Conservation (phyloP, 2,329 filamentous ascomycete species). For the Verruconis gallopava region DNA sequence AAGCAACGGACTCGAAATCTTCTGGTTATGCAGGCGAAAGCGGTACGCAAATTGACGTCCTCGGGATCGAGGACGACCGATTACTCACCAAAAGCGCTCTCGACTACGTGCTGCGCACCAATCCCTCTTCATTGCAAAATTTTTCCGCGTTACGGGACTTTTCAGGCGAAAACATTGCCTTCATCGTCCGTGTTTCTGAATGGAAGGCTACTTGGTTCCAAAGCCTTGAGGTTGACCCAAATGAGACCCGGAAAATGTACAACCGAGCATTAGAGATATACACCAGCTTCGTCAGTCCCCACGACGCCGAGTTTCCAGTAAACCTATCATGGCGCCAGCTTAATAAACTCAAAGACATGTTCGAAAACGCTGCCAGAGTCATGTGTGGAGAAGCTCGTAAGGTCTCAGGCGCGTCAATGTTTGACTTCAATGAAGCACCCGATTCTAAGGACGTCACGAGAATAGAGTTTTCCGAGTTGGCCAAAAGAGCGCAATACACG, state of each 20-base stretch:
- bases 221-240: constrained; percentile 13
- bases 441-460: constrained; percentile 2
- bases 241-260: constrained; percentile 17
- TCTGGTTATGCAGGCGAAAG: not conserved
- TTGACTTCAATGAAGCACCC: constrained; percentile 13
- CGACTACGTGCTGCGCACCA: constrained; percentile 20
- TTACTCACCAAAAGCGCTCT: constrained; percentile 22
- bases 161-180: constrained; percentile 24
- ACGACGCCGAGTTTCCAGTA: constrained; percentile 23
- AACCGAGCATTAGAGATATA: constrained; percentile 21
- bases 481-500: constrained; percentile 16
- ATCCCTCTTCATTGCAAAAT: constrained; percentile 20
- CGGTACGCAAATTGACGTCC: not conserved
- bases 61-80: constrained; percentile 14
- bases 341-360: constrained; percentile 19
- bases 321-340: constrained; percentile 22
- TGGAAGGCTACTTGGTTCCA: constrained; percentile 16
- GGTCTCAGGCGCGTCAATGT: constrained; percentile 1
- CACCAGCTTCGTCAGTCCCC: constrained; percentile 21
- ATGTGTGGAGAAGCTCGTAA: constrained; percentile 10
- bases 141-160: constrained; percentile 24
- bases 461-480: constrained; percentile 6
- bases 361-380: constrained; percentile 16
- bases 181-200: constrained; percentile 21
- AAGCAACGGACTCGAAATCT: not conserved